Evolutionary conservation across 208 protist species (phyloP).

Genomic region (Trypanosomatidae sp.): DNA sequence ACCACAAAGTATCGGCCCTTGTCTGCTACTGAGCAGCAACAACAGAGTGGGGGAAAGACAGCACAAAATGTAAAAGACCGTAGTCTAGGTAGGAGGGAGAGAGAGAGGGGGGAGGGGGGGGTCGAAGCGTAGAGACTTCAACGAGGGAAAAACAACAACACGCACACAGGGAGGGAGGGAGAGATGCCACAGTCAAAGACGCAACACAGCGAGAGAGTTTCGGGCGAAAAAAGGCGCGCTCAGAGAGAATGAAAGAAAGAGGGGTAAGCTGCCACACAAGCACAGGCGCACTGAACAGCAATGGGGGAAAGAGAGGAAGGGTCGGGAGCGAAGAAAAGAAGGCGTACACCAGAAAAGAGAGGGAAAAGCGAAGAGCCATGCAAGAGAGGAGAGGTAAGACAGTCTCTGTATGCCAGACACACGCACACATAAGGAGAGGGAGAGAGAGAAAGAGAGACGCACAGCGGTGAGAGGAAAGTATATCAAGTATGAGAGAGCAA

Average conservation of each 20-base stretch:
- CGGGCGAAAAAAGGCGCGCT: background rate
- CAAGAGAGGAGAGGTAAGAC: background rate
- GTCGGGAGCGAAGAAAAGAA: constrained; percentile 8
- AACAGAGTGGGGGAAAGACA: background rate
- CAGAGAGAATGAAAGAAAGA: background rate
- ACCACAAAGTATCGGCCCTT: background rate
- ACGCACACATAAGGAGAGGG: constrained; percentile 1
- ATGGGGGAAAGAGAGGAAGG: background rate
- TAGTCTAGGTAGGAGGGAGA: background rate
- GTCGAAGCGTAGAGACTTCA: background rate
- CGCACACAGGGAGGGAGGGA: background rate
- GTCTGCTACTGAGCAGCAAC: background rate
- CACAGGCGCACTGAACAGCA: background rate
- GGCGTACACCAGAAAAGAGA: background rate
- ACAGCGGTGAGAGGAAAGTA: background rate
- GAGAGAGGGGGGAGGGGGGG: background rate
- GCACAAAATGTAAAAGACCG: background rate
- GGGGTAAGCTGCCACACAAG: background rate
- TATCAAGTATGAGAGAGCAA: background rate
- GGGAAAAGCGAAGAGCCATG: background rate
- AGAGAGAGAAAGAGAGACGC: background rate
- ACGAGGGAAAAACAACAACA: constrained; percentile 1
- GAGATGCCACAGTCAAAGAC: background rate
- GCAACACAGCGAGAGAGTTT: background rate
- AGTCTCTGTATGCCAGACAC: background rate